Base-by-base conservation (phyloP, 192 early-diverging fungal species). In the Coemansia sp. region DNA sequence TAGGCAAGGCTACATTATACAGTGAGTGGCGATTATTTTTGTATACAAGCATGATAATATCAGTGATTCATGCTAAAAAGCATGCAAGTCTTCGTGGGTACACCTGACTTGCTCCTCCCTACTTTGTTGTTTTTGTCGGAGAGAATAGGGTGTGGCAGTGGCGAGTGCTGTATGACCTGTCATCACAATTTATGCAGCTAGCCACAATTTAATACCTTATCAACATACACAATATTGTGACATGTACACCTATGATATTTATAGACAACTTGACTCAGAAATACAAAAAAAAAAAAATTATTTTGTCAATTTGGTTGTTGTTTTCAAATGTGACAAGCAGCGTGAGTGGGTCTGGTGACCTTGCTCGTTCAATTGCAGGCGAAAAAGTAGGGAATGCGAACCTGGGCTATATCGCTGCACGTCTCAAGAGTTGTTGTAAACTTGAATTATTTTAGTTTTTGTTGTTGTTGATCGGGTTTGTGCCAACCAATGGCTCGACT, bases 151-250 rank as follows among this genome's bases (percentile, higher is more conserved):
- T 49, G 19, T 3, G 7, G n/a, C 9, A 10, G 47, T 49, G 47
- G 9, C 19, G 47, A 49, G 47, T 21, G 19, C 23, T 8, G 19
- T 37, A 37, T 37, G 35, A 37, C 35, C 8, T 37, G 47, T 3
- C 5, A 21, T 49, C 47, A 49, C 47, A 55, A 30, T 55, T 14
- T 26, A 55, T 30, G 52, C 52, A 55, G 52, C 52, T 6, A 55
- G 2, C 52, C 52, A 55, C 28, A 55, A 13, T 28, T 13, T 30
- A 55, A 55, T 55, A 28, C 11, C 6, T 16, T 6, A n/a, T 1
- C 52, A 50, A 50, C 49, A 50, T 9, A 44, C 42, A 7, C 8
- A 19, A 7, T 9, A n/a, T 21, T 8, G 47, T 21, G n/a, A 49
- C 19, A 19, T 19, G 47, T 49, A 49, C 9, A 37, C 35, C 35